These are phyloP conservation scores for Epichloe elymi DNA, from an alignment of 2,329 filamentous ascomycete genomes.

Conservation along the genomic window DNA sequence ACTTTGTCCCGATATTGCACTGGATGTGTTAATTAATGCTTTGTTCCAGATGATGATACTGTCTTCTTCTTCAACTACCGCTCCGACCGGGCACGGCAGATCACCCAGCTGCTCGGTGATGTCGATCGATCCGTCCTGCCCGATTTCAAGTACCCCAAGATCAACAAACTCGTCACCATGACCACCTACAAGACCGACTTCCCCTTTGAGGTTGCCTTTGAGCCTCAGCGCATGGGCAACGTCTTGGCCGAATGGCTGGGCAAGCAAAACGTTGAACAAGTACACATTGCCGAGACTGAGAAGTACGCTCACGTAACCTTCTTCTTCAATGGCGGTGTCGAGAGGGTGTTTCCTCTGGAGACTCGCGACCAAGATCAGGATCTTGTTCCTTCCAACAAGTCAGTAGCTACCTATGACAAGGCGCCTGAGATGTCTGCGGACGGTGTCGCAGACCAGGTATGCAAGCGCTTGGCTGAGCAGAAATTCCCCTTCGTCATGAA, in stretches of 20 bases:
- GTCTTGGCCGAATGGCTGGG: conserved; percentile 95
- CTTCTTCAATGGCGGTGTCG: conserved; percentile 98
- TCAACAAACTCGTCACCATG: conserved; percentile 81
- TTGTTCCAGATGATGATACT: conserved; percentile 61
- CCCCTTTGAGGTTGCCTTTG: conserved; percentile 82
- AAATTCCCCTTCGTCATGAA: conserved; percentile 98
- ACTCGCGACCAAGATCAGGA: conserved; percentile 70
- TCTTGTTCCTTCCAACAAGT: conserved; percentile 76
- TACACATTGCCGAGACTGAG: conserved; percentile 95
- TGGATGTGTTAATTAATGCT: conserved; percentile 5
- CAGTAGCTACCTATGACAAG: conserved; percentile 84
- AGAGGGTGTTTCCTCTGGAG: conserved; percentile 90
- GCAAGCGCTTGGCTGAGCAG: conserved; percentile 71
- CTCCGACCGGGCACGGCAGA: conserved; percentile 90
- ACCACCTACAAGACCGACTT: conserved; percentile 96
- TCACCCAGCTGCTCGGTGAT: conserved; percentile 85
- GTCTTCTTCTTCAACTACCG: conserved; percentile 99
- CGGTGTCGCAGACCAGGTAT: conserved; percentile 77
- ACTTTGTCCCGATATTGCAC: too few relatives aligned
- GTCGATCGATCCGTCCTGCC: conserved; percentile 82
- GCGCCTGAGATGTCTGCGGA: conserved; percentile 94
- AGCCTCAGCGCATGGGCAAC: conserved; percentile 91
- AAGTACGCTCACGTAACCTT: conserved; percentile 99
- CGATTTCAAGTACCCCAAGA: conserved; percentile 88
- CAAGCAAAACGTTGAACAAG: conserved; percentile 81